phyloP scores from a whole-genome alignment of 768 basidiomycete species.

The Leccinum boreale region DNA sequence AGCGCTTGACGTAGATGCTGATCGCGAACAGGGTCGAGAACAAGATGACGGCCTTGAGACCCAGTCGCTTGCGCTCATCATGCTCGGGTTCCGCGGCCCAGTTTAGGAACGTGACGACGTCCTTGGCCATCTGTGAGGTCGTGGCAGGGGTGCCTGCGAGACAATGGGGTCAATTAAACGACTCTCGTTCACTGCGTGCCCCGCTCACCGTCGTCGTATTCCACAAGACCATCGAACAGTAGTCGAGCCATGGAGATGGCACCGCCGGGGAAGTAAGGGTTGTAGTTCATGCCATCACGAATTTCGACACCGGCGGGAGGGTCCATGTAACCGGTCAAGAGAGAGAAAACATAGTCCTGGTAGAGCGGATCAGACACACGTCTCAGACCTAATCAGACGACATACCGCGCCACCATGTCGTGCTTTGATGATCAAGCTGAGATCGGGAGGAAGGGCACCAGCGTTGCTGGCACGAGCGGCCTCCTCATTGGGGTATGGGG shows the following conservation, averaged over 20 bases:
- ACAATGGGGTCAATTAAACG: conserved; percentile 6
- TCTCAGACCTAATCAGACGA: conserved; percentile 15
- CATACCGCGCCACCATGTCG: conserved; percentile 93
- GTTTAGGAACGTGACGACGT: conserved; percentile 90
- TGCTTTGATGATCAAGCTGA: conserved; percentile 96
- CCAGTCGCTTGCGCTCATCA: conserved; percentile 96
- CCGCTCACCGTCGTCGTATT: conserved; percentile 85
- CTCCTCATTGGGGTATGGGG: conserved; percentile 96
- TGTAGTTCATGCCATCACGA: conserved; percentile 98
- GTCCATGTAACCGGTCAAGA: conserved; percentile 95
- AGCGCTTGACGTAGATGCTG: conserved; percentile 88
- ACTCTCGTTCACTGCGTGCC: not conserved
- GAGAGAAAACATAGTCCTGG: conserved; percentile 95
- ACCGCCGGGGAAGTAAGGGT: conserved; percentile 98
- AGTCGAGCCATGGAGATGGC: conserved; percentile 98
- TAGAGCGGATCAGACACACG: conserved; percentile 4
- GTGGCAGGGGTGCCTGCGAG: conserved; percentile 89
- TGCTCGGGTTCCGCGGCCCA: conserved; percentile 99
- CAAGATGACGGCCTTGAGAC: conserved; percentile 92
- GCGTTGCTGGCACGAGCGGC: conserved; percentile 92
- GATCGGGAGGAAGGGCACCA: conserved; percentile 95
- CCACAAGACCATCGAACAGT: conserved; percentile 92
- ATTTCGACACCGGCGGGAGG: conserved; percentile 93
- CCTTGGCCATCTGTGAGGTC: conserved; percentile 98
- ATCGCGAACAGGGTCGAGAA: conserved; percentile 81